phyloP scores from a whole-genome alignment of 176 grass and related monocot species.

The Cymbopogon citratus region DNA sequence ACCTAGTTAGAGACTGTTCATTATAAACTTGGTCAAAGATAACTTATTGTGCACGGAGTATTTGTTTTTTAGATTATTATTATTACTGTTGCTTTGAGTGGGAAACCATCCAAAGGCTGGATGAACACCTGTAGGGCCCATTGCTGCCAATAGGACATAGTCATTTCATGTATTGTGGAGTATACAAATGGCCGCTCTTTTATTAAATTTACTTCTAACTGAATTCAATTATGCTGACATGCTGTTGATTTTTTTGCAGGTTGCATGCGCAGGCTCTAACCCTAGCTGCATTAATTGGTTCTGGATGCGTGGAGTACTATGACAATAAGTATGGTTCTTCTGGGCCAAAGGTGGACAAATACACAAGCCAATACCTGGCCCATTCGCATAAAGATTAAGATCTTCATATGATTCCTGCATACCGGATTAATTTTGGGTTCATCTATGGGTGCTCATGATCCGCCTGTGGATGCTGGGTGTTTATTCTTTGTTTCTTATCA shows the following conservation, averaged over 20 bases:
- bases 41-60: neutral
- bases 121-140: neutral
- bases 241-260: conserved; percentile 43
- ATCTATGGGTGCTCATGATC: conserved; percentile 8
- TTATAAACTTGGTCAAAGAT: neutral
- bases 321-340: conserved; percentile 60
- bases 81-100: neutral
- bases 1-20: neutral
- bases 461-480: conserved; percentile 4
- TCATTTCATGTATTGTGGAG: neutral
- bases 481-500: conserved; percentile 1
- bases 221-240: conserved; percentile 4
- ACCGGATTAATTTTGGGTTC: conserved; percentile 18
- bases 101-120: neutral
- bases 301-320: conserved; percentile 84
- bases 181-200: neutral
- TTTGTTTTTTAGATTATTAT: neutral
- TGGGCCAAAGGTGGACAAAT: conserved; percentile 61
- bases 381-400: conserved; percentile 78
- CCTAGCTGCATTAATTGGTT: conserved; percentile 67
- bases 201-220: neutral
- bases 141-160: neutral
- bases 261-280: conserved; percentile 88
- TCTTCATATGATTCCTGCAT: neutral
- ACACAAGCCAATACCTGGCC: conserved; percentile 61